A percentile compares a stretch with the other conserved stretches of the same genome.
phyloP scores from a whole-genome alignment of 345 rosid species.

The Populus alba region DNA sequence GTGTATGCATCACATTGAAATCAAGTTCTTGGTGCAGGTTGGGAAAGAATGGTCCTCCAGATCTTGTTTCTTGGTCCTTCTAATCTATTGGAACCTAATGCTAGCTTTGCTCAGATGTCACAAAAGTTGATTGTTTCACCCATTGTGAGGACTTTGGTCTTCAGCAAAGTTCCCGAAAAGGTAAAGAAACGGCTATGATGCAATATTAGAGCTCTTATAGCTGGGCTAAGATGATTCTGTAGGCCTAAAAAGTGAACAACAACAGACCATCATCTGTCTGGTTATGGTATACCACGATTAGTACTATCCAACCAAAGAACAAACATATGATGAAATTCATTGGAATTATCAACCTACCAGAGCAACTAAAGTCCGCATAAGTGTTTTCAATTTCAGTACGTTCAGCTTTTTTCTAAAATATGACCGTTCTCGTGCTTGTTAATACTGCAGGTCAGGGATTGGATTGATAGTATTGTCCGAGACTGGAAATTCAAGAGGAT shows the following conservation, averaged over 20 bases:
- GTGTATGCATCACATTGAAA: background rate
- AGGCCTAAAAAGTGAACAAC: background rate
- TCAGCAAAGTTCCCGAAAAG: conserved; percentile 97
- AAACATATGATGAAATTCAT: background rate
- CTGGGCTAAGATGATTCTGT: background rate
- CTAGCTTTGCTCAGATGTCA: conserved; percentile 91
- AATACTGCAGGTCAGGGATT: conserved; percentile 71
- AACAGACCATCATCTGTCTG: background rate
- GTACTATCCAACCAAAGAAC: background rate
- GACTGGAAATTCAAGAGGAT: conserved; percentile 95
- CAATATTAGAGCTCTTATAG: background rate
- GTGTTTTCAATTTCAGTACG: background rate
- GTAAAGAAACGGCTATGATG: conserved; percentile 29
- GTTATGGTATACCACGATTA: too few relatives aligned
- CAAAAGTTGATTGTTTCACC: conserved; percentile 94
- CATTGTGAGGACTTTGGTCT: conserved; percentile 86
- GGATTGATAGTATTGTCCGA: conserved; percentile 73
- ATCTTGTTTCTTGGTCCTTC: conserved; percentile 93
- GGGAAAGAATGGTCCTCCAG: conserved; percentile 99
- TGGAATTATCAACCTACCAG: background rate
- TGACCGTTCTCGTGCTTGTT: background rate
- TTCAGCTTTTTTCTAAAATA: conserved; percentile 2
- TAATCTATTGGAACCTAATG: conserved; percentile 88
- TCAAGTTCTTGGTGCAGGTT: conserved; percentile 50
- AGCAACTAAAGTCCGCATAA: background rate